Percentiles rank a stretch among this genome's conserved stretches.
phyloP scores from a whole-genome alignment of 495 filamentous ascomycete species.

The Pyrenula aspistea region DNA sequence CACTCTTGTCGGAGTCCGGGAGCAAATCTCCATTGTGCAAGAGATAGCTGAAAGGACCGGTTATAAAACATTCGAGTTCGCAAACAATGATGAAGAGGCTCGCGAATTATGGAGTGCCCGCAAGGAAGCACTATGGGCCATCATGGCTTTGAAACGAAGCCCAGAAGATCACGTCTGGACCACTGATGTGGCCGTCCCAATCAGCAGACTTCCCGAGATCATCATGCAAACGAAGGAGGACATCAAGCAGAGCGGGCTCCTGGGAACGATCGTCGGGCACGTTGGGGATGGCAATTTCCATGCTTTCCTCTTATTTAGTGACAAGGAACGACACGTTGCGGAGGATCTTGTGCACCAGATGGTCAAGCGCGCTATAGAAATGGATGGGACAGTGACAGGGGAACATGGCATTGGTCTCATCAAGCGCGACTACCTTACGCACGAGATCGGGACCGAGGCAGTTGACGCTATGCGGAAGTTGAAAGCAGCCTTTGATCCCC shows the following conservation, averaged over 20 bases:
- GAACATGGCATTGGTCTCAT: constrained; percentile 53
- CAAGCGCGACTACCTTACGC: constrained; percentile 46
- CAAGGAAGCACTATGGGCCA: constrained; percentile 49
- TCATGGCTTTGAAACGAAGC: constrained; percentile 42
- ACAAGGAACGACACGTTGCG: constrained; percentile 34
- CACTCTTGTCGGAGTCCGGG: constrained; percentile 43
- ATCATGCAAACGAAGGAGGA: constrained; percentile 50
- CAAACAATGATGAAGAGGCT: constrained; percentile 40
- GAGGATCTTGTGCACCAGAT: constrained; percentile 43
- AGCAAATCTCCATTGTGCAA: constrained; percentile 45
- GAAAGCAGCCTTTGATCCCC: constrained; percentile 53
- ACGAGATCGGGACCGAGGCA: constrained; percentile 41
- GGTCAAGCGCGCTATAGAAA: constrained; percentile 49
- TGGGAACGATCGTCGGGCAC: constrained; percentile 53
- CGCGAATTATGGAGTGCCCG: constrained; percentile 49
- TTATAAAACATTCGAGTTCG: constrained; percentile 46
- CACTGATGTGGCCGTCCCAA: constrained; percentile 56
- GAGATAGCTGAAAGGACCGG: constrained; percentile 37
- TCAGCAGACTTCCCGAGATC: constrained; percentile 46
- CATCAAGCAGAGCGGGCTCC: constrained; percentile 39
- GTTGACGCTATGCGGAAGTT: constrained; percentile 57
- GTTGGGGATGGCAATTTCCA: constrained; percentile 67
- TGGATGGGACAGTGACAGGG: constrained; percentile 54
- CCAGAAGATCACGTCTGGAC: constrained; percentile 51
- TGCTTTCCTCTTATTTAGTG: constrained; percentile 46